Evolutionary conservation across 2,329 filamentous ascomycete species (phyloP), one percentile per base, ranked within the genome.

Genomic region (Fusarium gaditjirri): DNA sequence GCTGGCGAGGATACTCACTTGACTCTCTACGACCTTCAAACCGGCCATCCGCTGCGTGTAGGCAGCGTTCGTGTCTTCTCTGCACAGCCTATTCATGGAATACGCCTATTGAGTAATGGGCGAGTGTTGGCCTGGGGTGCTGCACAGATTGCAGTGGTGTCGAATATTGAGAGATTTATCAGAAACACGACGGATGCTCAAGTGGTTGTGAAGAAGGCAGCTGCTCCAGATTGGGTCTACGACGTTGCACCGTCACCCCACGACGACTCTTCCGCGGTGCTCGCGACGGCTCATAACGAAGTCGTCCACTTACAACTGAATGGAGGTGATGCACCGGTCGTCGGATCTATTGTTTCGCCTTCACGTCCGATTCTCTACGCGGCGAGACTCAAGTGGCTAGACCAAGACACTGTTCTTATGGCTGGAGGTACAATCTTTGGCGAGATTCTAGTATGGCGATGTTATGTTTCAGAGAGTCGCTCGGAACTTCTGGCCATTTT

Each of bases 351-450:
- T 5, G 84, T 86, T 17, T 89, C 90, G 10, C 91, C 91, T 21
- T 92, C 95, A 12, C 89, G 93, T 46, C 95, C 94, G 4, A 94
- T 97, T 60, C 86, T 99, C 12, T 99, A 97, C 81, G 93, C 94
- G 21, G 95, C 94, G 9, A 89, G 93, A 76, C 81, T 97, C 23
- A 82, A 86, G 42, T 93, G 92, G 87, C 81, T 90, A 12, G 86
- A 86, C 11, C 59, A 80, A 10, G 84, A 85, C 47, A 84, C 85
- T 56, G 84, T 97, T 49, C 86, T 98, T 25, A 88, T 98, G 55
- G 94, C 94, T 11, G 93, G 93, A 6, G 96, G 96, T 2, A 98
- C 96, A 0, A 94, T 95, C 2, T 98, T 98, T 81, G 96, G 96
- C 6, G 95, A 98, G 80, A 93, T 99, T 38, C 86, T 98, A 41